Conservation (phyloP, 345 rosid species). For the Heritiera littoralis region DNA sequence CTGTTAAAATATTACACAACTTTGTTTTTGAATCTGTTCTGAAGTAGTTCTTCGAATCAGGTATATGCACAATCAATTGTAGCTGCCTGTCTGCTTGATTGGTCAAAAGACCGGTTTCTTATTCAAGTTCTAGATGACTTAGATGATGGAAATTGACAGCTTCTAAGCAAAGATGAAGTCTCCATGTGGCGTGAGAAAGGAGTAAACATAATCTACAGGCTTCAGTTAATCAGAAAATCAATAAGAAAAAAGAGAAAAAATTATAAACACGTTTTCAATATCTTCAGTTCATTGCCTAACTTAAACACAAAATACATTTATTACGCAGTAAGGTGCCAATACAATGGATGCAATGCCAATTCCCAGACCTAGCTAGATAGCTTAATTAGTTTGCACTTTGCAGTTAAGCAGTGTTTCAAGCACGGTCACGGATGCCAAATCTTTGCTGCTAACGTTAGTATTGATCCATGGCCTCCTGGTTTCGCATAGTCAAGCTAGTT, state of each 20-base stretch:
- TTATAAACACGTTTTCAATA: constrained; percentile 47
- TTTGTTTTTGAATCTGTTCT: constrained; percentile 5
- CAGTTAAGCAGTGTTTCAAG: too few relatives aligned
- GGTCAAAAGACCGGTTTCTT: constrained; percentile 74
- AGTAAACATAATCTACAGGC: constrained; percentile 75
- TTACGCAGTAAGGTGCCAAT: constrained; percentile 44
- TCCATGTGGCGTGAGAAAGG: constrained; percentile 70
- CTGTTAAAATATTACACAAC: too few relatives aligned
- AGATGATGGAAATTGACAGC: constrained; percentile 58
- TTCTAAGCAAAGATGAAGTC: constrained; percentile 74
- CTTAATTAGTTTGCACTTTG: too few relatives aligned
- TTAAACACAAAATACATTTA: constrained; percentile 83
- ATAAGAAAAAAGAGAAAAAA: constrained; percentile 57
- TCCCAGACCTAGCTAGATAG: too few relatives aligned
- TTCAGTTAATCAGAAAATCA: constrained; percentile 58
- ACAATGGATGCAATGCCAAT: too few relatives aligned
- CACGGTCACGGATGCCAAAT: too few relatives aligned
- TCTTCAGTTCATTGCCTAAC: constrained; percentile 32
- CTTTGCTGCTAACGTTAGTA: too few relatives aligned
- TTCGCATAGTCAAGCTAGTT: too few relatives aligned
- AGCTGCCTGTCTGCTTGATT: constrained; percentile 75
- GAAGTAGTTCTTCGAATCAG: constrained; percentile 31
- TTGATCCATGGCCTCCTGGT: too few relatives aligned
- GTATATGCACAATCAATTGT: constrained; percentile 76
- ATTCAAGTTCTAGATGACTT: constrained; percentile 89